Evolutionary conservation across 345 rosid species (phyloP).

Genomic region (Stellera chamaejasme): DNA sequence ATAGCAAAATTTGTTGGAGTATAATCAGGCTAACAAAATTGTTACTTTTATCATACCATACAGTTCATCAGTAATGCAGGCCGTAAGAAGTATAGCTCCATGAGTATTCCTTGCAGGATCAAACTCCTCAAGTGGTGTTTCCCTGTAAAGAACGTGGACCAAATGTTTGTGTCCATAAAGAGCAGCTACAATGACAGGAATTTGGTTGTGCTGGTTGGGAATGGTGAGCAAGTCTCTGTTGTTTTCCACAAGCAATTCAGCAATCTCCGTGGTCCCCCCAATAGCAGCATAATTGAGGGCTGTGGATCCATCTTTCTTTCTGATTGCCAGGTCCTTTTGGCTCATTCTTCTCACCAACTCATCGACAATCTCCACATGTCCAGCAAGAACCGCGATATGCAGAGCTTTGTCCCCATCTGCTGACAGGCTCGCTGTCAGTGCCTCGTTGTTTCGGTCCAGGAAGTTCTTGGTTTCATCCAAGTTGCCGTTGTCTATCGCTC

Average conservation of each 20-base stretch:
- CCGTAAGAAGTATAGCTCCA: conserved; percentile 54
- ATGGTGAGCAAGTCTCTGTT: conserved; percentile 30
- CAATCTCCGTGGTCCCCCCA: conserved; percentile 55
- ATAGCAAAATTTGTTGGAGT: not conserved
- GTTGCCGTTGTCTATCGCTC: conserved; percentile 52
- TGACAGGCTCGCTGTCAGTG: conserved; percentile 39
- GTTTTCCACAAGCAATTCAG: conserved; percentile 39
- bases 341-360: conserved; percentile 29
- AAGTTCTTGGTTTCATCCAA: conserved; percentile 33
- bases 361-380: conserved; percentile 47
- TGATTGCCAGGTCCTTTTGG: conserved; percentile 16
- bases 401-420: conserved; percentile 54
- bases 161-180: conserved; percentile 51
- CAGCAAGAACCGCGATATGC: conserved; percentile 60
- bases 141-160: conserved; percentile 46
- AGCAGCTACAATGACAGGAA: conserved; percentile 65
- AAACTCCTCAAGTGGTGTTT: conserved; percentile 36
- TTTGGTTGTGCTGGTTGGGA: conserved; percentile 30
- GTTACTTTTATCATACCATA: conserved; percentile 28
- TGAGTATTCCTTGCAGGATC: conserved; percentile 33
- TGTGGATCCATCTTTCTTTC: conserved; percentile 34
- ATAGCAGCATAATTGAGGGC: conserved; percentile 64
- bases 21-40: no score
- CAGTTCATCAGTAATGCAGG: conserved; percentile 53
- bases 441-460: conserved; percentile 27